Evolutionary conservation across 169 alveolate genomes (phyloP).

Genomic region (Cryptosporidium ubiquitum): DNA sequence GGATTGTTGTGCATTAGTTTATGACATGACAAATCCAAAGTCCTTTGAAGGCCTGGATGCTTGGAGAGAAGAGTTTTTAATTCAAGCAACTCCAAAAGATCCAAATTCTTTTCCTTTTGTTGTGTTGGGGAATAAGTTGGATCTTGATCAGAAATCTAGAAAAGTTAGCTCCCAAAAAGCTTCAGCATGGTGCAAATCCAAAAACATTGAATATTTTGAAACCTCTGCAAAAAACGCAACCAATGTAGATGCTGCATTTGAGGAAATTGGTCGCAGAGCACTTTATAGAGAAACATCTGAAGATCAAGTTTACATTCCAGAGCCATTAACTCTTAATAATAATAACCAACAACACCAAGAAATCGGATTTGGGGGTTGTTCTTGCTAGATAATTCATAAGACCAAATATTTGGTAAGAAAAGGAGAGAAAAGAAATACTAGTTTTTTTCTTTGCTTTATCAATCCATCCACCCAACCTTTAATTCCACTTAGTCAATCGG

Average conservation of each 20-base stretch:
- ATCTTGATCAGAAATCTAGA: conserved; percentile 76
- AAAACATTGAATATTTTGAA: conserved; percentile 94
- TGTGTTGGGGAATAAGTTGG: conserved; percentile 96
- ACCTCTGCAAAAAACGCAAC: conserved; percentile 96
- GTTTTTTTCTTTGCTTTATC: not conserved
- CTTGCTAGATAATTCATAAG: conserved; percentile 21
- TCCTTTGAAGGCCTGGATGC: conserved; percentile 93
- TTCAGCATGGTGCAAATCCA: conserved; percentile 91
- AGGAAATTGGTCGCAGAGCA: conserved; percentile 90
- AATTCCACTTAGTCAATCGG: conserved; percentile 76
- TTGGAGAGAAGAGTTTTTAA: conserved; percentile 97
- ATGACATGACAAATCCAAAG: conserved; percentile 91
- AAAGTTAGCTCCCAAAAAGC: conserved; percentile 91
- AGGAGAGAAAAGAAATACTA: not conserved
- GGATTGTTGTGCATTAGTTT: conserved; percentile 98
- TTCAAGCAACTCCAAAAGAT: conserved; percentile 95
- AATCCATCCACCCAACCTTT: not conserved
- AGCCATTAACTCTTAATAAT: conserved; percentile 59
- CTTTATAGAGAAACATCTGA: conserved; percentile 86
- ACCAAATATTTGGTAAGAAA: not conserved
- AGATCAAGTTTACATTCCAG: conserved; percentile 82
- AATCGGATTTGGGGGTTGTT: conserved; percentile 59
- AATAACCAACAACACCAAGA: conserved; percentile 25
- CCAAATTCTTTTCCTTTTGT: conserved; percentile 96
- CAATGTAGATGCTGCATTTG: conserved; percentile 95